A percentile compares a stretch with the other conserved stretches of the same genome.
phyloP scores from a whole-genome alignment of 768 basidiomycete genomes.

The Rhodotorula babjevae region DNA sequence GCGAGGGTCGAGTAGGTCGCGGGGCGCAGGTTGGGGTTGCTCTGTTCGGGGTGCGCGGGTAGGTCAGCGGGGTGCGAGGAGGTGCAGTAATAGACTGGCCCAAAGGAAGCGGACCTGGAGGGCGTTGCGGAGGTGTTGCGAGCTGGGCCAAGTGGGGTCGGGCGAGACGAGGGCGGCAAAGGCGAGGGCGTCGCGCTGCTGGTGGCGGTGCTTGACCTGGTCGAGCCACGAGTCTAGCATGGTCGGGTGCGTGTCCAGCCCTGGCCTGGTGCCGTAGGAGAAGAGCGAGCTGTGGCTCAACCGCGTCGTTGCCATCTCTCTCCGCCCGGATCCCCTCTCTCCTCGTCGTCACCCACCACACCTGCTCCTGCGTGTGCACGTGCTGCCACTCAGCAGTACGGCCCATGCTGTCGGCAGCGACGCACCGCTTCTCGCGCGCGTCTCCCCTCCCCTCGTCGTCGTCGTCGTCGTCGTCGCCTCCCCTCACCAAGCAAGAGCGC shows the following conservation, averaged over 20 bases:
- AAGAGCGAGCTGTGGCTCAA: not conserved
- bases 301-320: no score
- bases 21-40: not conserved
- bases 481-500: not conserved
- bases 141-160: not conserved
- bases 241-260: no score
- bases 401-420: not conserved
- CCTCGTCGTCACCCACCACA: no score
- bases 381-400: no score
- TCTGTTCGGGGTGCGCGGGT: not conserved
- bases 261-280: not conserved
- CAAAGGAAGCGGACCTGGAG: slow-evolving; percentile 1
- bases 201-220: not conserved
- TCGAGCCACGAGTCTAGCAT: not conserved
- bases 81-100: not conserved
- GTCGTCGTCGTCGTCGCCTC: no score
- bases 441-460: not conserved
- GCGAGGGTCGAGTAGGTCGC: slow-evolving; percentile 22
- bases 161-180: not conserved
- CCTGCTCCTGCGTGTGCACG: no score
- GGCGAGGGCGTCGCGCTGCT: not conserved
- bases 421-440: not conserved
- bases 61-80: no score
- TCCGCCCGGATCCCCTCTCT: no score
- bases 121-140: slow-evolving; percentile 2